phyloP scores from a whole-genome alignment of 257 asterid genomes.

The Capsicum pubescens region DNA sequence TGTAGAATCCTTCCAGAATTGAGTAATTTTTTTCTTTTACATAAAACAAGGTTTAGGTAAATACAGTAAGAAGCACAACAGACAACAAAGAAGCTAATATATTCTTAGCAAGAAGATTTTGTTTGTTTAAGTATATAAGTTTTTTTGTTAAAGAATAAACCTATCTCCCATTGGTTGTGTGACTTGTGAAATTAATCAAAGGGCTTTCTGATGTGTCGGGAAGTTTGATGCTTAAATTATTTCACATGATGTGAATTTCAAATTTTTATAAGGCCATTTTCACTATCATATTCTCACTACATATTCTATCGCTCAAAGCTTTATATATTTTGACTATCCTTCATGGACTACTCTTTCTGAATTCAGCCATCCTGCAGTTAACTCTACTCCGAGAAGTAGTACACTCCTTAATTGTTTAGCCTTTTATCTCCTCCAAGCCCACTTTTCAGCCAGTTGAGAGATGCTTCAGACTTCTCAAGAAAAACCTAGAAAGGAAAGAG shows the following conservation, averaged over 20 bases:
- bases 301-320: not conserved
- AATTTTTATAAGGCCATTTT: not conserved
- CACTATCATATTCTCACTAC: not conserved
- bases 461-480: too few species aligned
- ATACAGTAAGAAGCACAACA: not conserved
- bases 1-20: not conserved
- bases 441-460: not conserved
- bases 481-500: too few species aligned
- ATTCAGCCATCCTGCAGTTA: not conserved
- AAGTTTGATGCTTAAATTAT: not conserved
- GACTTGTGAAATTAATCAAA: not conserved
- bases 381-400: not conserved
- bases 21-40: too few species aligned
- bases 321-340: not conserved
- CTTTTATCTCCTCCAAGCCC: not conserved
- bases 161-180: not conserved
- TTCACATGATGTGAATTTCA: not conserved
- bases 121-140: not conserved
- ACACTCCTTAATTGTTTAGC: not conserved
- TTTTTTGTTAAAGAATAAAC: not conserved
- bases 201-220: not conserved
- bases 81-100: not conserved
- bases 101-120: not conserved
- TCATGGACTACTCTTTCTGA: not conserved
- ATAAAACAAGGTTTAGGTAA: not conserved